These are phyloP conservation scores for Sclerotinia minor DNA, from an alignment of 2,329 filamentous ascomycete species.

Conservation along the genomic window DNA sequence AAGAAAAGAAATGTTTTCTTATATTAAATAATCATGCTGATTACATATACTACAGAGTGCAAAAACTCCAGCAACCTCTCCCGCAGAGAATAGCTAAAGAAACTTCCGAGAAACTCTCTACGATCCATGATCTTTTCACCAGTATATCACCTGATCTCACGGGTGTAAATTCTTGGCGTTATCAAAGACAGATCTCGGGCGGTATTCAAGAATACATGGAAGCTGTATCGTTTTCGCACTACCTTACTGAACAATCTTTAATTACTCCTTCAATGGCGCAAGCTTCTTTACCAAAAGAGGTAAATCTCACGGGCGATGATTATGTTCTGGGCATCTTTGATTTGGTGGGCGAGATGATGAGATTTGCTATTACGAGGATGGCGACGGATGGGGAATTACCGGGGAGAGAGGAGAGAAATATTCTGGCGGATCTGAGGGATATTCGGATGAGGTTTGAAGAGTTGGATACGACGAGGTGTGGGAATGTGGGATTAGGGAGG, in stretches of 20 bases:
- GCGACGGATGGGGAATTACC: conserved; percentile 60
- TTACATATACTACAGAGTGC: conserved; percentile 53
- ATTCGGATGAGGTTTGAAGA: conserved; percentile 76
- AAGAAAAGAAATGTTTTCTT: no score
- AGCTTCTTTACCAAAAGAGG: conserved; percentile 49
- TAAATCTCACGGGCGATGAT: conserved; percentile 75
- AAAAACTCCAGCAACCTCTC: conserved; percentile 60
- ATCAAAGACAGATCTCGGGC: conserved; percentile 70
- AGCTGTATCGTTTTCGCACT: conserved; percentile 84
- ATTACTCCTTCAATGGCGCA: conserved; percentile 66
- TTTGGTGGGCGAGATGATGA: conserved; percentile 94
- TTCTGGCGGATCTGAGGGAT: conserved; percentile 78
- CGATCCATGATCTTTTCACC: conserved; percentile 69
- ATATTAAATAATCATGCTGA: not conserved
- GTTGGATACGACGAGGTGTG: conserved; percentile 57
- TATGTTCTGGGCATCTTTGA: conserved; percentile 92
- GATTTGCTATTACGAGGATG: conserved; percentile 87
- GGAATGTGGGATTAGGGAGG: conserved; percentile 53
- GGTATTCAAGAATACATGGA: conserved; percentile 95
- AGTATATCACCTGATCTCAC: conserved; percentile 71
- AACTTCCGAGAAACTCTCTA: conserved; percentile 65
- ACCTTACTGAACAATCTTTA: conserved; percentile 74
- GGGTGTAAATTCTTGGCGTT: conserved; percentile 79
- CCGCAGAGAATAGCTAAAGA: conserved; percentile 70
- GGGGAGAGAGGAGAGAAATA: conserved; percentile 52